phyloP scores from a whole-genome alignment of 2,329 filamentous ascomycete species.

The Fonsecaea nubica region DNA sequence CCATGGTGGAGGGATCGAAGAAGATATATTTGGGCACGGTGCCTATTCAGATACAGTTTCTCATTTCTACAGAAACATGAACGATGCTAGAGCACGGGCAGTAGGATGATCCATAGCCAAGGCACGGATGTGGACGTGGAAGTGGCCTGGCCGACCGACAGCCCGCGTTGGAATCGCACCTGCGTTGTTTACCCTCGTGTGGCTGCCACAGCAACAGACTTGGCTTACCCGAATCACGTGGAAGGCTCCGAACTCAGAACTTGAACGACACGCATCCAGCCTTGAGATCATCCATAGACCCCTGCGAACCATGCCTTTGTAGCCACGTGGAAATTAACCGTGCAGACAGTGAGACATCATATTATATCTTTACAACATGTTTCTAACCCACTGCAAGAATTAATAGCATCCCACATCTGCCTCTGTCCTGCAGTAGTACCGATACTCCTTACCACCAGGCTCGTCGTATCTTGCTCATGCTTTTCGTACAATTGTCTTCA shows the following conservation, averaged over 20 bases:
- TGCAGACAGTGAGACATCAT: neutral
- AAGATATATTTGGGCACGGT: slow-evolving; percentile 33
- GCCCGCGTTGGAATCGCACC: neutral
- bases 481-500: slow-evolving; percentile 22
- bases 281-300: neutral
- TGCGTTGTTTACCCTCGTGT: neutral
- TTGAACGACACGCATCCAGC: neutral
- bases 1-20: slow-evolving; percentile 31
- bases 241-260: neutral
- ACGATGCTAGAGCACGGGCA: slow-evolving; percentile 24
- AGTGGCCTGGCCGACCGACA: neutral
- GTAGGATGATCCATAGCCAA: slow-evolving; percentile 18
- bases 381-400: neutral
- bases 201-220: slow-evolving; percentile 23
- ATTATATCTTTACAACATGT: neutral
- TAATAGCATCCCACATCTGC: neutral
- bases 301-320: neutral
- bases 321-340: neutral
- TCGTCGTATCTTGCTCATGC: slow-evolving; percentile 21
- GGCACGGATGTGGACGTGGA: slow-evolving; percentile 6
- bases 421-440: neutral
- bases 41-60: slow-evolving; percentile 28
- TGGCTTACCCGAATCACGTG: neutral
- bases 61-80: slow-evolving; percentile 27
- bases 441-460: neutral